Base-by-base conservation (phyloP, 108 stramenopile genomes). In the Ochromonas danica region DNA sequence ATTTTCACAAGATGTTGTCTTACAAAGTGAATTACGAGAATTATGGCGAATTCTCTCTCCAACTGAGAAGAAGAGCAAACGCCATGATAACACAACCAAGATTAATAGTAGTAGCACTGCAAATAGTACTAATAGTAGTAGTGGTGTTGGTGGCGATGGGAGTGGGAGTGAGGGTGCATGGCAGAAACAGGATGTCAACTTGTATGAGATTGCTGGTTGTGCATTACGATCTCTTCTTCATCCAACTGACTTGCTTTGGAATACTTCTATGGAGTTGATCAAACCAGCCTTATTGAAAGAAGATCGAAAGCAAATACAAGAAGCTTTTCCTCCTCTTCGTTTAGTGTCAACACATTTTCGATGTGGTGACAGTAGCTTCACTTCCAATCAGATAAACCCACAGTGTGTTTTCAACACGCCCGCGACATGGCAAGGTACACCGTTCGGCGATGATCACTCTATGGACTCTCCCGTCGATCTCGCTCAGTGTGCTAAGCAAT, bases 151-250 rank as follows among this genome's bases (percentile, higher is more conserved):
- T n/a, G n/a, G n/a, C n/a, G n/a, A n/a, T n/a, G n/a, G n/a, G n/a
- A n/a, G n/a, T n/a, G n/a, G n/a, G n/a, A n/a, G n/a, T n/a, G n/a
- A n/a, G n/a, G n/a, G n/a, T n/a, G n/a, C n/a, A n/a, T n/a, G n/a
- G n/a, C n/a, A n/a, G n/a, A n/a, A n/a, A n/a, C n/a, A n/a, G n/a
- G 14, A 51, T 14, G 45, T 51, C 6, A 51, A 51, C 22, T 67
- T 67, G 31, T 67, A 67, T 67, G 63, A 67, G 25, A 35, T 67
- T 6, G 63, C 63, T 28, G 63, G 63, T 36, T 67, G 63, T 36
- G 3, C 25, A 35, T 67, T 67, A 25, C 17, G 63, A 10, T 10
- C 25, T 28, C 14, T 33, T 33, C 17, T 67, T 6, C 31, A 22
- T 22, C 63, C 63, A 3, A 67, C 63, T 22, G 63, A 36, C 6